phyloP scores from a whole-genome alignment of 495 filamentous ascomycete genomes.

The Polyplosphaeria fusca region DNA sequence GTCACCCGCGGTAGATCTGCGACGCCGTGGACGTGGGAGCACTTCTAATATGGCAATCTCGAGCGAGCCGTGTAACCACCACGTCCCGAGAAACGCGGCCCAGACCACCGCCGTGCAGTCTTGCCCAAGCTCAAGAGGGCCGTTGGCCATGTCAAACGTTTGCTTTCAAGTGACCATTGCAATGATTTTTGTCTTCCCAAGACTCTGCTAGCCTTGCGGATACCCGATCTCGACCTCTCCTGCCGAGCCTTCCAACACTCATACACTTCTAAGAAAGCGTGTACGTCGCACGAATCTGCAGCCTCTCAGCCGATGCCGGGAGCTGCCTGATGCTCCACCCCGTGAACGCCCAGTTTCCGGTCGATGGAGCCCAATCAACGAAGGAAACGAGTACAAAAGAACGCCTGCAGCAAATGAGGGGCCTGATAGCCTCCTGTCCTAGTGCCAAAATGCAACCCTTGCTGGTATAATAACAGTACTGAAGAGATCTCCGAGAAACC shows the following conservation, averaged over 20 bases:
- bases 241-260: background rate
- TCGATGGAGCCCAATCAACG: background rate
- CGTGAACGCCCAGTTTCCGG: no score
- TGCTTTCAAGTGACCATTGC: no score
- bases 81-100: slow-evolving; percentile 1
- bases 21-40: slow-evolving; percentile 10
- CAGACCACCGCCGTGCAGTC: no score
- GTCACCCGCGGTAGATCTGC: slow-evolving; percentile 16
- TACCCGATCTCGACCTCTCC: background rate
- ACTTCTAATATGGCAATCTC: slow-evolving; percentile 9
- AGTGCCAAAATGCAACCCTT: slow-evolving; percentile 31
- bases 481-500: slow-evolving; percentile 1
- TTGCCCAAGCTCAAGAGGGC: no score
- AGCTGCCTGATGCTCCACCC: no score
- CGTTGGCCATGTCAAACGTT: no score
- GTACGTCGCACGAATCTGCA: slow-evolving; percentile 20
- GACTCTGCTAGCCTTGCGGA: slow-evolving; percentile 1
- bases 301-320: background rate
- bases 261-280: slow-evolving; percentile 29
- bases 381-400: slow-evolving; percentile 14
- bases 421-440: slow-evolving; percentile 18
- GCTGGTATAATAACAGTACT: slow-evolving; percentile 30
- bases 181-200: slow-evolving; percentile 7
- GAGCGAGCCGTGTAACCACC: slow-evolving; percentile 23
- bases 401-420: slow-evolving; percentile 17